phyloP scores from a whole-genome alignment of 306 rosid species.

The Lagenaria siceraria region DNA sequence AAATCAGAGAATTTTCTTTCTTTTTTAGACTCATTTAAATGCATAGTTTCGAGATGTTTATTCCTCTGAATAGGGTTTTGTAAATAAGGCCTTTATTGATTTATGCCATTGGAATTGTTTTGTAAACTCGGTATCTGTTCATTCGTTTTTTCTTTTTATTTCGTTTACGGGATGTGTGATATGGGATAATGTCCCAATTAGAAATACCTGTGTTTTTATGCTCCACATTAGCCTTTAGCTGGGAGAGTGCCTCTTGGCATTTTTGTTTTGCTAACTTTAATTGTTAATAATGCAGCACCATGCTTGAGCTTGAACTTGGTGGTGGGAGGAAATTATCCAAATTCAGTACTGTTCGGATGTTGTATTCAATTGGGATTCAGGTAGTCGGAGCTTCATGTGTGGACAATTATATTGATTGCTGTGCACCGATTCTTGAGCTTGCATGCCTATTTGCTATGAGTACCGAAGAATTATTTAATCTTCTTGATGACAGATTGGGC shows the following conservation, averaged over 20 bases:
- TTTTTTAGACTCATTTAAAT: background rate
- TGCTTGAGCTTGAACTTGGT: conserved; percentile 89
- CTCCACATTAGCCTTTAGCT: background rate
- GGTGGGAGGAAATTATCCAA: conserved; percentile 90
- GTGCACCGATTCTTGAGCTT: conserved; percentile 1
- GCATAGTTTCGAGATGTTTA: background rate
- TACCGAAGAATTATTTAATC: background rate
- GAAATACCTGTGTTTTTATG: background rate
- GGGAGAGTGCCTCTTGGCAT: background rate
- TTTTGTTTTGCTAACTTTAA: conserved; percentile 15
- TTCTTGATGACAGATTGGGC: background rate
- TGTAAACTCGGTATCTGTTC: background rate
- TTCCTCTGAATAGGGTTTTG: background rate
- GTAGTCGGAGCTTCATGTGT: conserved; percentile 23
- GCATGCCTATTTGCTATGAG: background rate
- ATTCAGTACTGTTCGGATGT: conserved; percentile 69
- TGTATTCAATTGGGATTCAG: conserved; percentile 88
- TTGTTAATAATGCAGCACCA: conserved; percentile 39
- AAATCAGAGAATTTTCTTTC: background rate
- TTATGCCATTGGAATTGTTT: background rate
- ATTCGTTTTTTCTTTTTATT: background rate
- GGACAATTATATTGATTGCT: background rate
- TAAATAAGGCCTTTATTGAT: background rate
- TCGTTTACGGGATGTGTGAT: background rate
- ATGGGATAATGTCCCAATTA: background rate